Percentiles rank a stretch among this genome's conserved stretches.
Conservation (phyloP, 306 rosid species). For the Medicago arabica region DNA sequence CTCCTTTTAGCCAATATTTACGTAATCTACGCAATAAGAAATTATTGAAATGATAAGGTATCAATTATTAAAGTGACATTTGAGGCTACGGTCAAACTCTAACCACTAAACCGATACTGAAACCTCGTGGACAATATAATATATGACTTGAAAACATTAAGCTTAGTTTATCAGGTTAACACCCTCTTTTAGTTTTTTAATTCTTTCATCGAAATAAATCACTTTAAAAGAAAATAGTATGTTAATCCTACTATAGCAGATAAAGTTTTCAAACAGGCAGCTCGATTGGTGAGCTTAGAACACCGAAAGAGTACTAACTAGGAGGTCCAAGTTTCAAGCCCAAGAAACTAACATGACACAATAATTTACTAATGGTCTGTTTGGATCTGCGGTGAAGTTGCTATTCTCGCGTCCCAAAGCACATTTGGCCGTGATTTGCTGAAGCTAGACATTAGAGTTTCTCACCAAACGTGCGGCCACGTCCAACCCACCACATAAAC, state of each 20-base stretch:
- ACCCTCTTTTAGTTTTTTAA: no score
- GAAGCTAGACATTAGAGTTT: no score
- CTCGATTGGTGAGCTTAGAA: no score
- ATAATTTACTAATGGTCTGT: not conserved
- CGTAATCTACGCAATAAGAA: constrained; percentile 54
- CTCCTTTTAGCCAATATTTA: constrained; percentile 90
- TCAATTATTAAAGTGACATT: not conserved
- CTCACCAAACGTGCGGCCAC: no score
- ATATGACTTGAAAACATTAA: not conserved
- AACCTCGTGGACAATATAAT: not conserved
- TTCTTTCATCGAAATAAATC: not conserved
- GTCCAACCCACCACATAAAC: no score
- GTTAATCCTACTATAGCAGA: not conserved
- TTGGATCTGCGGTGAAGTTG: no score
- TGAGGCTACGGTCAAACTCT: no score
- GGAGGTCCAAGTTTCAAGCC: not conserved
- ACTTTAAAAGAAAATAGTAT: not conserved
- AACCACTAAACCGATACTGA: no score
- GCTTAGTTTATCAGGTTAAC: not conserved
- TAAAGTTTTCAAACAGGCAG: no score
- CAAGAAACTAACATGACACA: not conserved
- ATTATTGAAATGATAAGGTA: not conserved
- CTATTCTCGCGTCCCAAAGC: no score
- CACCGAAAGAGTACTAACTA: not conserved
- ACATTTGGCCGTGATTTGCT: no score